Evolutionary conservation across 78 protist genomes (phyloP).

Genomic region (Chrysochromulina tobinii): DNA sequence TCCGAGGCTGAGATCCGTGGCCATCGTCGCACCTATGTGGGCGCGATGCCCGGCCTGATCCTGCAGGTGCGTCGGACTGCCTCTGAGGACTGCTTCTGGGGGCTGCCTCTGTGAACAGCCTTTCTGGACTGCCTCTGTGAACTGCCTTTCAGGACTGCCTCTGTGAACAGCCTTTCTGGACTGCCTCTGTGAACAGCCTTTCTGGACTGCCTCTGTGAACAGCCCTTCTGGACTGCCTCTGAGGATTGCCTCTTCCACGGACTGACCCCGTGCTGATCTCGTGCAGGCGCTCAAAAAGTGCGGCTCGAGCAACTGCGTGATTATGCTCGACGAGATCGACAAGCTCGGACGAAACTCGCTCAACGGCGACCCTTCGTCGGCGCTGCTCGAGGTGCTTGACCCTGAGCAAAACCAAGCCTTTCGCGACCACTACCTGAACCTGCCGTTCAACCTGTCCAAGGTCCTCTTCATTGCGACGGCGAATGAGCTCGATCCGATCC

Average conservation of each 20-base stretch:
- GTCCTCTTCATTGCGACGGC: constrained; percentile 91
- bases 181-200: no score
- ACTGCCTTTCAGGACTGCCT: no score
- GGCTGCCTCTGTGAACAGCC: no score
- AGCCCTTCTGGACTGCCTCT: no score
- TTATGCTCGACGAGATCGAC: constrained; percentile 90
- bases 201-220: no score
- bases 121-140: no score
- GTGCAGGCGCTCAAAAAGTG: constrained; percentile 65
- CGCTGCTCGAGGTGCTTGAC: constrained; percentile 90
- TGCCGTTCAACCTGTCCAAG: constrained; percentile 61
- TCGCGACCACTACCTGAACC: constrained; percentile 86
- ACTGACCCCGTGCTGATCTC: no score
- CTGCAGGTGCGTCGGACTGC: constrained; percentile 7
- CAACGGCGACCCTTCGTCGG: constrained; percentile 83
- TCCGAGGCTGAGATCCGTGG: constrained; percentile 29
- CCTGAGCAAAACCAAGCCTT: constrained; percentile 88
- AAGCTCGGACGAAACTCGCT: constrained; percentile 60
- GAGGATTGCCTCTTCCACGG: no score
- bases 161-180: no score
- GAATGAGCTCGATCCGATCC: constrained; percentile 72
- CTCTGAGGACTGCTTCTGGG: no score
- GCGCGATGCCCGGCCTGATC: constrained; percentile 95
- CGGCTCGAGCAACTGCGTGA: constrained; percentile 82
- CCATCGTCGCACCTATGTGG: constrained; percentile 83